These are phyloP conservation scores for Apostasia shenzhenica DNA, from an alignment of 106 monocot species.

Conservation along the genomic window DNA sequence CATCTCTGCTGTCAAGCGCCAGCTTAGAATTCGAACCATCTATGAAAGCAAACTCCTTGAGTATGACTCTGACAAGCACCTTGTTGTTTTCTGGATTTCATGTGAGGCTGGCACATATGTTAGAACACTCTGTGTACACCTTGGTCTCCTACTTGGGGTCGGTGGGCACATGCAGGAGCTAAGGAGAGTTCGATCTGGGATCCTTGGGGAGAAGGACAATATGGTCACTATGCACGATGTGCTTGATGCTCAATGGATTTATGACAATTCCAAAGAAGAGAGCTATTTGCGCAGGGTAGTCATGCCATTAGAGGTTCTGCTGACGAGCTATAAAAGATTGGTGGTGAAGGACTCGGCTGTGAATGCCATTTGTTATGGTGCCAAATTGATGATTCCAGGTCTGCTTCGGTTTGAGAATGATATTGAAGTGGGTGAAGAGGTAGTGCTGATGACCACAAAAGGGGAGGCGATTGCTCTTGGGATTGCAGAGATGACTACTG, in stretches of 20 bases:
- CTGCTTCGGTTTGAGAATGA: constrained; percentile 84
- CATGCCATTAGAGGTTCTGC: constrained; percentile 80
- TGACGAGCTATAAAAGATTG: constrained; percentile 87
- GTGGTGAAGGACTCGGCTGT: constrained; percentile 94
- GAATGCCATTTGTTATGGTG: constrained; percentile 92
- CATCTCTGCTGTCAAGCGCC: constrained; percentile 88
- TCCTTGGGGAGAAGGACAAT: constrained; percentile 81
- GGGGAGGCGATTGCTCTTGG: constrained; percentile 89
- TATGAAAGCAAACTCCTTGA: constrained; percentile 94
- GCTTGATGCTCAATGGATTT: constrained; percentile 78
- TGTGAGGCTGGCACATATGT: constrained; percentile 95
- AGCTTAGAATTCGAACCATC: constrained; percentile 77
- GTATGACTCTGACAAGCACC: constrained; percentile 52
- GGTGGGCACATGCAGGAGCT: constrained; percentile 97
- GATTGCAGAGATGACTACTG: constrained; percentile 91
- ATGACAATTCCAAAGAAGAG: constrained; percentile 73
- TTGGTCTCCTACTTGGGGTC: constrained; percentile 73
- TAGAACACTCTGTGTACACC: constrained; percentile 76
- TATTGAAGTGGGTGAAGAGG: constrained; percentile 86
- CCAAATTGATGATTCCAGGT: constrained; percentile 90
- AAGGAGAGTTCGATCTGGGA: constrained; percentile 79
- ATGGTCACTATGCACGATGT: constrained; percentile 98
- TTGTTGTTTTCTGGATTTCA: constrained; percentile 91
- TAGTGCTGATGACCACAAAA: constrained; percentile 90
- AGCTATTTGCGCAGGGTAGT: constrained; percentile 65